A percentile compares a stretch with the other conserved stretches of the same genome.
Evolutionary conservation across 345 rosid genomes (phyloP).

Genomic region (Capsella bursapastoris): DNA sequence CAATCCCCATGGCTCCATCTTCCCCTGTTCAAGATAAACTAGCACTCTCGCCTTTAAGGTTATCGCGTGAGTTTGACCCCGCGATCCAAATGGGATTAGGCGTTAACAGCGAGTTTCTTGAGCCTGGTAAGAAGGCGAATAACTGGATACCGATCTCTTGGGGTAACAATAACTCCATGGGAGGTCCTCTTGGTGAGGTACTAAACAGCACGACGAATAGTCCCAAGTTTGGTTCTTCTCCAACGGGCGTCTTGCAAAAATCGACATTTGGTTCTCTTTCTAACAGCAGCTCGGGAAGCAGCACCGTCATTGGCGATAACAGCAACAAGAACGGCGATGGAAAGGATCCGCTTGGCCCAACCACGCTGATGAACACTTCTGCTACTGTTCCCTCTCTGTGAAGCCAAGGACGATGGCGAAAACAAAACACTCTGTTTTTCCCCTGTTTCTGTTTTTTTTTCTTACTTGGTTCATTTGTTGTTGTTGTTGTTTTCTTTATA

Average conservation of each 20-base stretch:
- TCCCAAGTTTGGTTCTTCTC: conserved; percentile 65
- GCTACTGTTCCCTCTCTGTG: conserved; percentile 30
- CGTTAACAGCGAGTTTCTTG: conserved; percentile 42
- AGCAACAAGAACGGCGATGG: conserved; percentile 50
- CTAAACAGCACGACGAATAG: conserved; percentile 52
- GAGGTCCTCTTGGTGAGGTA: conserved; percentile 76
- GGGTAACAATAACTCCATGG: conserved; percentile 57
- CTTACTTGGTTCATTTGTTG: conserved; percentile 20
- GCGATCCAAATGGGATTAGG: conserved; percentile 50
- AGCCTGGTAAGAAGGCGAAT: conserved; percentile 36
- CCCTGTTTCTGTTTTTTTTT: conserved; percentile 12
- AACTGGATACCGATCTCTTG: conserved; percentile 58
- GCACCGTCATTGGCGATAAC: conserved; percentile 45
- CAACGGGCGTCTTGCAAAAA: conserved; percentile 83
- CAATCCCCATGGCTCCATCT: conserved; percentile 58
- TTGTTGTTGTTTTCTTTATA: conserved; percentile 22
- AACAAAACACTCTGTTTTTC: conserved; percentile 32
- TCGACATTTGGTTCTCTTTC: conserved; percentile 69
- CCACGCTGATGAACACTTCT: conserved; percentile 37
- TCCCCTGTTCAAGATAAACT: conserved; percentile 52
- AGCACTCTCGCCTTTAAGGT: conserved; percentile 56
- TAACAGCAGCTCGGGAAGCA: conserved; percentile 86
- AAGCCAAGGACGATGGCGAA: conserved; percentile 21
- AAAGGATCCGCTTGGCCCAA: conserved; percentile 34
- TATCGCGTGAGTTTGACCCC: conserved; percentile 59